Percentiles rank a stretch among this genome's conserved stretches.
Conservation (phyloP, 1,284 basidiomycete genomes). For the Singerocomus inundabilis region DNA sequence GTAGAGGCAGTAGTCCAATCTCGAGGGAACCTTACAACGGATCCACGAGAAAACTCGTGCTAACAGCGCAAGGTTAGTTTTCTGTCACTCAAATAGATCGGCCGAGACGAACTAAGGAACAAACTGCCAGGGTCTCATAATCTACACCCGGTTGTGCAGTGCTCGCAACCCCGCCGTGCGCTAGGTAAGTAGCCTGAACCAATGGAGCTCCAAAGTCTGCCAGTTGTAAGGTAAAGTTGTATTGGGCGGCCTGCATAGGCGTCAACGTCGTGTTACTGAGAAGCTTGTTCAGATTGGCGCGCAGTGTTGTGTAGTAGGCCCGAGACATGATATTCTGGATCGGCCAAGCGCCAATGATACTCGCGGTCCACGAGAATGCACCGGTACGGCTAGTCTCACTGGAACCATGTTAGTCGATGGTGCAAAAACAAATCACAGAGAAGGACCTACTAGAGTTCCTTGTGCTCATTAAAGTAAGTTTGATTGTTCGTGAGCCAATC, state of each 20-base stretch:
- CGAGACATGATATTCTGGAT: neutral
- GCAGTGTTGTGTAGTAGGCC: neutral
- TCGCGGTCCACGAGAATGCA: neutral
- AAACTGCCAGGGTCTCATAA: neutral
- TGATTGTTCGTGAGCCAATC: neutral
- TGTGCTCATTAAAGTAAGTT: neutral
- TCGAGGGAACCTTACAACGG: neutral
- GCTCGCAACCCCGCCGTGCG: neutral
- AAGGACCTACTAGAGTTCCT: neutral
- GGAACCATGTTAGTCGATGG: neutral
- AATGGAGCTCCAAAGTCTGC: neutral
- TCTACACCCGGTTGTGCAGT: neutral
- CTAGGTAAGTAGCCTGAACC: neutral
- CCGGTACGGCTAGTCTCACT: neutral
- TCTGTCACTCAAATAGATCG: neutral
- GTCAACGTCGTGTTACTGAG: conserved; percentile 1
- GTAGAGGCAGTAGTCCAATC: neutral
- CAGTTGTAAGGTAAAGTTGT: neutral
- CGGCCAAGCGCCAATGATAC: neutral
- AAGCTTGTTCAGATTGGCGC: neutral
- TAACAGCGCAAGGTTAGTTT: neutral
- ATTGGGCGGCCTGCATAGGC: neutral
- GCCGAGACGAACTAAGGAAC: neutral
- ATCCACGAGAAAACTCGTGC: conserved; percentile 1
- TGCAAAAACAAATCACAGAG: neutral